Evolutionary conservation across 2,329 filamentous ascomycete species (phyloP), one percentile per base, ranked within the genome.

Genomic region (Neophaeococcomyces aloes): DNA sequence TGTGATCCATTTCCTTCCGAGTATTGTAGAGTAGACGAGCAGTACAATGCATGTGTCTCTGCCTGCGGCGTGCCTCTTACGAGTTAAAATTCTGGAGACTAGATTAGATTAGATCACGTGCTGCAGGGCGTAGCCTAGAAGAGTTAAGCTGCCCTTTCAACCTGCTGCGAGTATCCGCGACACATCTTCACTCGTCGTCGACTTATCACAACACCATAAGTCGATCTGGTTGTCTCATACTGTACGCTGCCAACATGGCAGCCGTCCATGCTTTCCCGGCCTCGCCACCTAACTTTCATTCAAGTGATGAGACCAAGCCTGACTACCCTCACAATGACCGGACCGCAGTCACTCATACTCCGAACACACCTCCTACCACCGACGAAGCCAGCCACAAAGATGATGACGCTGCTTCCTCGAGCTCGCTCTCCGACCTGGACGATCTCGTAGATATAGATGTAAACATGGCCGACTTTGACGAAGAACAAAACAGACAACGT

Each of bases 341-440:
- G 5, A 27, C 5, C 23, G 23, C 23, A 27, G 23, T 27, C 23
- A 27, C 23, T 6, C 23, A 27, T 10, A 5, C 23, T 6, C 23
- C 23, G 23, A 27, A 27, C 33, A 55, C 52, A 41, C 53, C 53
- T 41, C 53, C 53, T 14, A 53, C 48, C 11, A 55, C 52, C 25
- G 52, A 55, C 47, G 52, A 54, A 42, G 51, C 44, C 13, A 55
- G 53, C 45, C 53, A 66, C 53, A 69, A 67, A 50, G 61, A 66
- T 47, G 61, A 55, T 40, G 61, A 63, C 35, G 64, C 65, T 48
- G 62, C 60, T 21, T 60, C 64, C 29, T 52, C 52, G 29, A 51
- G 49, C 48, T 42, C 40, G 17, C 46, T 45, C 34, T 38, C 49
- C 45, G 46, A 48, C 21, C 45, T 55, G 44, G 52, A 50, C 52